Base-by-base conservation (phyloP, 176 grass and related monocot species). In the Urochloa ruziziensis region DNA sequence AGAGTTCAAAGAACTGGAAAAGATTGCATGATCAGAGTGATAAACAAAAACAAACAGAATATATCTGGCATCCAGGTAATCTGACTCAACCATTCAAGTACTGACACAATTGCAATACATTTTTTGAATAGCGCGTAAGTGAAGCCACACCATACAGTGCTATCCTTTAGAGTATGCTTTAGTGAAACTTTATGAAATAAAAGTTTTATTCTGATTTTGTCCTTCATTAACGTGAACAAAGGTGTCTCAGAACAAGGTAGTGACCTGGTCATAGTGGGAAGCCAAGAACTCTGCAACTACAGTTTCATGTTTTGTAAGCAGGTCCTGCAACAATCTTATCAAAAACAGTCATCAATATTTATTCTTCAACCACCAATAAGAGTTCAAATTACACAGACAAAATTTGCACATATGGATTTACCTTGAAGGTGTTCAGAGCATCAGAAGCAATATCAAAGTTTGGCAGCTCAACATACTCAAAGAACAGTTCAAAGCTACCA, bases 401-500 rank as follows among this genome's bases (percentile, higher is more conserved):
- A 32, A 51, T 28, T 3, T 32, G 70, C 54, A 62, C 42, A 81
- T 58, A 35, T 37, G 30, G 48, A 53, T 70, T 88, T 88, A 96
- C 97, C 97, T 99, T 99, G 97, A 99, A 99, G 36, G 97, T 99
- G 78, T 90, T 86, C 62, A 99, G 83, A 91, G 97, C 93, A 92
- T 99, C 97, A 65, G 97, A 99, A 88, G 97, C 97, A 89, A 99
- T 99, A 86, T 99, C 97, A 82, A 99, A 99, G 85, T 93, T 99
- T 80, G 97, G 93, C 63, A 99, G 82, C 82, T 99, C 97, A 54
- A 93, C 97, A 83, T 99, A 94, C 78, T 96, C 89, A 85, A 99
- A 99, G 85, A 99, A 96, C 67, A 99, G 85, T 39, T 99, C 97
- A 18, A 99, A 99, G 91, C 93, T 99, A 86, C 77, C 88, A 85